These are phyloP conservation scores for Chrysoporthe deuterocubensis DNA, from an alignment of 2,329 filamentous ascomycete genomes.

Conservation along the genomic window DNA sequence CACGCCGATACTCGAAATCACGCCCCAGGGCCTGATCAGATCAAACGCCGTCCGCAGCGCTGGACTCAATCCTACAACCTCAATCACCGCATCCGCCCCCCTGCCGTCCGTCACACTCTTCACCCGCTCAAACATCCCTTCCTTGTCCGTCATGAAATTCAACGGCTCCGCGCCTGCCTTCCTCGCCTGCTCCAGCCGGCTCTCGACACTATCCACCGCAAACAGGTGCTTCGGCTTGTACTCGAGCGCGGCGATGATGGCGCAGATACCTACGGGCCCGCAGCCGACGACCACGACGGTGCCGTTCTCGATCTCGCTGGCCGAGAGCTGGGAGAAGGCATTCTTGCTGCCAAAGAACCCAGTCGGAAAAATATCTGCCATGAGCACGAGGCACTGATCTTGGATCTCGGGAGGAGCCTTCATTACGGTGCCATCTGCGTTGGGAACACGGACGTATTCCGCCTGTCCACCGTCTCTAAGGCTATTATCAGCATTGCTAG, in stretches of 20 bases:
- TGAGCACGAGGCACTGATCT: constrained; percentile 77
- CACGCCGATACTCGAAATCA: constrained; percentile 76
- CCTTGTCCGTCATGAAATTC: constrained; percentile 72
- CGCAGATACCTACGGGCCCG: constrained; percentile 84
- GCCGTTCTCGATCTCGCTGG: constrained; percentile 64
- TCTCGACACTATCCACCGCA: constrained; percentile 78
- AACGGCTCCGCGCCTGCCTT: constrained; percentile 80
- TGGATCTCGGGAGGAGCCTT: constrained; percentile 73
- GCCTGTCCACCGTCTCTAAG: constrained; percentile 74
- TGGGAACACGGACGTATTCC: constrained; percentile 79
- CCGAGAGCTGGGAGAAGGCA: constrained; percentile 61
- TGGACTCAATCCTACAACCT: constrained; percentile 73
- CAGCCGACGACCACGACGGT: constrained; percentile 84
- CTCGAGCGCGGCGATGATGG: constrained; percentile 76
- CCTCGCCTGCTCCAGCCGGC: constrained; percentile 73
- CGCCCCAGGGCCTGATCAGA: constrained; percentile 71
- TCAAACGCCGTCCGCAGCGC: constrained; percentile 74
- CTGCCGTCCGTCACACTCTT: constrained; percentile 77
- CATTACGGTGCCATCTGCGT: constrained; percentile 80
- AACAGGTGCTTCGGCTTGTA: constrained; percentile 76
- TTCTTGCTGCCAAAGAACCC: constrained; percentile 84
- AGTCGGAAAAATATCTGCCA: constrained; percentile 85
- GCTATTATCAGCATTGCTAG: neutral
- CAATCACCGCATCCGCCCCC: constrained; percentile 84
- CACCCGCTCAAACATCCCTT: constrained; percentile 69